Evolutionary conservation across 2,329 filamentous ascomycete genomes (phyloP).

Genomic region (Sphaerulina populicola): DNA sequence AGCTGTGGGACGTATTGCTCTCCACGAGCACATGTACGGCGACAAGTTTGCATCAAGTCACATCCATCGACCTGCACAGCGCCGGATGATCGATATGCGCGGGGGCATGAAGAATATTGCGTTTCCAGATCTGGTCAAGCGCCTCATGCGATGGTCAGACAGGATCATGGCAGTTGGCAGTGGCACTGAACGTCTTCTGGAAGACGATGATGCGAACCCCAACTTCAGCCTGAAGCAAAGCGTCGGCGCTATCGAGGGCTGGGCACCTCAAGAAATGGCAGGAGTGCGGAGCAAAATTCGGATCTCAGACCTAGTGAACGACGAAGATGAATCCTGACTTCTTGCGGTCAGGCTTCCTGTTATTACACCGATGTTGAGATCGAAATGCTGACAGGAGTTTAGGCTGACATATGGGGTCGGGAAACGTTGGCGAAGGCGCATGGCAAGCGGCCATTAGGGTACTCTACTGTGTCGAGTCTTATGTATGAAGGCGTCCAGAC

Average conservation of each 20-base stretch:
- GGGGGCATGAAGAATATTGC: slow-evolving; percentile 28
- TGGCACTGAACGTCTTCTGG: slow-evolving; percentile 26
- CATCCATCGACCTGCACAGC: slow-evolving; percentile 30
- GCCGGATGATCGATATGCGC: slow-evolving; percentile 30
- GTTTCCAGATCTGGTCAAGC: slow-evolving; percentile 30
- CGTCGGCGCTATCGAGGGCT: slow-evolving; percentile 28
- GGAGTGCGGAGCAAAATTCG: slow-evolving; percentile 26
- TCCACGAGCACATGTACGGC: slow-evolving; percentile 32
- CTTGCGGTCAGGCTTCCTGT: neutral
- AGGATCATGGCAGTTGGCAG: slow-evolving; percentile 30
- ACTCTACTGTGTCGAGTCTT: neutral
- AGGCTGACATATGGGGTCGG: slow-evolving; percentile 6
- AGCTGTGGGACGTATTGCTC: slow-evolving; percentile 30
- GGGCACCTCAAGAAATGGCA: slow-evolving; percentile 27
- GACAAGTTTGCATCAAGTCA: slow-evolving; percentile 26
- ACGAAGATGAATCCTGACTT: slow-evolving; percentile 17
- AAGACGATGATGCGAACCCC: slow-evolving; percentile 24
- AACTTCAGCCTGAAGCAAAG: slow-evolving; percentile 25
- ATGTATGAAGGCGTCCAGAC: neutral
- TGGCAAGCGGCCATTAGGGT: neutral
- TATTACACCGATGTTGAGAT: no score
- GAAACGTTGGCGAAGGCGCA: neutral
- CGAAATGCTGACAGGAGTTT: no score
- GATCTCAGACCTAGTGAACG: slow-evolving; percentile 26
- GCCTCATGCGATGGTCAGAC: slow-evolving; percentile 31